Conservation (phyloP, 768 basidiomycete genomes). For the Cystofilobasidium ferigula region DNA sequence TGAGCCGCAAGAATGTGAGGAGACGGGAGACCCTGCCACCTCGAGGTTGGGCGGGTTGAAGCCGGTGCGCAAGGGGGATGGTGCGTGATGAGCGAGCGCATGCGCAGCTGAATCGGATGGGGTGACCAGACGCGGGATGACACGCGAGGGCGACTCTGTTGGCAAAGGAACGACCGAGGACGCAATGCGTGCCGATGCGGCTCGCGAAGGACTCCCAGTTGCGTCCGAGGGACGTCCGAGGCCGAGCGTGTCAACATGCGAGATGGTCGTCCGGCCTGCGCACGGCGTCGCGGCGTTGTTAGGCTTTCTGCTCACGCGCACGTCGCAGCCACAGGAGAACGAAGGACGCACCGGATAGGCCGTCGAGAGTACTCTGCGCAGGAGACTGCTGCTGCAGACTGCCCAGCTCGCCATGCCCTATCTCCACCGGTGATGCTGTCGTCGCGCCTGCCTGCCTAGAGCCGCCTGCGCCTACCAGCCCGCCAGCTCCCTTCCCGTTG, state of each 20-base stretch:
- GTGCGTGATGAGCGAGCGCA: neutral
- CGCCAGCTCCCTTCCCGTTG: neutral
- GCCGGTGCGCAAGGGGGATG: neutral
- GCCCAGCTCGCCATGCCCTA: no score
- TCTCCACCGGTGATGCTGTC: no score
- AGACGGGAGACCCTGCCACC: neutral
- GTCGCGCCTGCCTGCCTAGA: neutral
- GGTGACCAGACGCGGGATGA: neutral
- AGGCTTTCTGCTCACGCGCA: no score
- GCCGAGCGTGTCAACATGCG: neutral
- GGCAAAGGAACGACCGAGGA: neutral
- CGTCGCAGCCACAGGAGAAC: no score
- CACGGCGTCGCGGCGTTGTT: no score
- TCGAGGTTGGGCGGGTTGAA: neutral
- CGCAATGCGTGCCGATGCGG: neutral
- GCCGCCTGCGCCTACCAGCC: neutral
- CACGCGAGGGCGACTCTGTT: no score
- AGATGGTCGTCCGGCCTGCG: neutral
- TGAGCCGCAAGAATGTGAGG: neutral
- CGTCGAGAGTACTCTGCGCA: no score
- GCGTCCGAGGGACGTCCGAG: neutral
- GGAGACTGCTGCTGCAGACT: no score
- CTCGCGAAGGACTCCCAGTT: neutral
- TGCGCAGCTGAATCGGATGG: neutral
- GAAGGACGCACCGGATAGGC: no score